Conservation (phyloP, 352 stramenopile genomes). For the Phytopythium boreale region DNA sequence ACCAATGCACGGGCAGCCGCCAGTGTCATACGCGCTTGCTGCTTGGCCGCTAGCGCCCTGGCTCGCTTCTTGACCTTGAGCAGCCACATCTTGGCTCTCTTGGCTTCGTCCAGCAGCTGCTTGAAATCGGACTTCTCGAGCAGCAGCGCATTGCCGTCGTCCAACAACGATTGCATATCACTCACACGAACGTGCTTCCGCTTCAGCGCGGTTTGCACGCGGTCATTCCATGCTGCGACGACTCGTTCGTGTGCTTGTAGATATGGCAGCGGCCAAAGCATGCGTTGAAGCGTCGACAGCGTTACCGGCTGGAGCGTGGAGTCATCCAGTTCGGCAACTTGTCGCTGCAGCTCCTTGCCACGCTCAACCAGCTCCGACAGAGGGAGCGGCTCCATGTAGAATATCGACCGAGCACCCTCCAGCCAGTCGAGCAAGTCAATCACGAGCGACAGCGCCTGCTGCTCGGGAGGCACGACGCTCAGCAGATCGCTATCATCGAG, state of each 20-base stretch:
- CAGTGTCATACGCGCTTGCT: conserved; percentile 62
- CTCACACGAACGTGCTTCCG: conserved; percentile 56
- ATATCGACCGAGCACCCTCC: conserved; percentile 67
- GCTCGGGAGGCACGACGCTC: conserved; percentile 62
- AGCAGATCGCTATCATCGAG: conserved; percentile 65
- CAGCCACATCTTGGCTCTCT: conserved; percentile 78
- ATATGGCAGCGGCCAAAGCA: conserved; percentile 77
- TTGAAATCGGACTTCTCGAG: conserved; percentile 79
- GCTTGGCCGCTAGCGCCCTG: conserved; percentile 67
- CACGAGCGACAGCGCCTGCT: conserved; percentile 41
- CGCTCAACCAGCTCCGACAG: conserved; percentile 57
- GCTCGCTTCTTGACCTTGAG: conserved; percentile 83
- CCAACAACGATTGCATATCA: conserved; percentile 53
- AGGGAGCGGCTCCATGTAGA: conserved; percentile 74
- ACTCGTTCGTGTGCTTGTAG: conserved; percentile 62
- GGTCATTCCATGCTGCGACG: conserved; percentile 57
- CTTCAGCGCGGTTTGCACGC: conserved; percentile 53
- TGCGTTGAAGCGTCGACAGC: conserved; percentile 36
- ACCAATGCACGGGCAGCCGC: conserved; percentile 58
- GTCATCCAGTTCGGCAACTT: conserved; percentile 21
- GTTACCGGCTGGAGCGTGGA: conserved; percentile 25
- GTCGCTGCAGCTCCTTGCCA: conserved; percentile 34
- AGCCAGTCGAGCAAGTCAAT: conserved; percentile 75
- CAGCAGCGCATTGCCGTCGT: conserved; percentile 52
- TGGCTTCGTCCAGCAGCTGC: conserved; percentile 76